These are phyloP conservation scores for Tuber calosporum DNA, from an alignment of 495 filamentous ascomycete species.

Conservation along the genomic window DNA sequence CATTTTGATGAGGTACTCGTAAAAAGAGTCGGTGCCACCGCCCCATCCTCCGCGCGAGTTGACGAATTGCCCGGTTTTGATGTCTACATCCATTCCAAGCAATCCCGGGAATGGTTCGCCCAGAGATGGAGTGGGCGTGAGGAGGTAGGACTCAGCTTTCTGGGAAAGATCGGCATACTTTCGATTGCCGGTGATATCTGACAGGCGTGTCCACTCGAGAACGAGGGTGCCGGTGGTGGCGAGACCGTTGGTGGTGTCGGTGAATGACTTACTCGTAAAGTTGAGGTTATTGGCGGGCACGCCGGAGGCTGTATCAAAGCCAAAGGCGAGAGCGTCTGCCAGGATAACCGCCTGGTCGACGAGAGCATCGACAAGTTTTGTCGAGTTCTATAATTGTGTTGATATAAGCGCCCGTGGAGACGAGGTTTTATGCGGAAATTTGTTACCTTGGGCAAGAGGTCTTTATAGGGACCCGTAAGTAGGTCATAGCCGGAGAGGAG, in stretches of 20 bases:
- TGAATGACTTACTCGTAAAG: constrained; percentile 50
- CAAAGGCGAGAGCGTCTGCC: constrained; percentile 65
- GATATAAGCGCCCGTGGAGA: not conserved
- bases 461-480: constrained; percentile 60
- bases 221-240: constrained; percentile 68
- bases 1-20: constrained; percentile 94
- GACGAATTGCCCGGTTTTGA: constrained; percentile 58
- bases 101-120: constrained; percentile 72
- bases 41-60: constrained; percentile 69
- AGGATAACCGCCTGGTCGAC: constrained; percentile 62
- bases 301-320: constrained; percentile 68
- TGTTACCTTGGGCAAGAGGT: constrained; percentile 45
- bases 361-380: constrained; percentile 45
- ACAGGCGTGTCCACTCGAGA: constrained; percentile 77
- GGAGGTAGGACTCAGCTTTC: constrained; percentile 63
- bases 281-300: constrained; percentile 67
- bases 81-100: constrained; percentile 60
- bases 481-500: constrained; percentile 78
- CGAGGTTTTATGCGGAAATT: not conserved
- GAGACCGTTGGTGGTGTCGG: constrained; percentile 56
- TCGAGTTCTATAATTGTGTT: constrained; percentile 41
- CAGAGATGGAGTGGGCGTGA: constrained; percentile 56
- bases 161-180: constrained; percentile 62
- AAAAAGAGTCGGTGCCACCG: constrained; percentile 74
- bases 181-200: constrained; percentile 63